phyloP scores from a whole-genome alignment of 768 basidiomycete species.

The Lactifluus subvellereus region DNA sequence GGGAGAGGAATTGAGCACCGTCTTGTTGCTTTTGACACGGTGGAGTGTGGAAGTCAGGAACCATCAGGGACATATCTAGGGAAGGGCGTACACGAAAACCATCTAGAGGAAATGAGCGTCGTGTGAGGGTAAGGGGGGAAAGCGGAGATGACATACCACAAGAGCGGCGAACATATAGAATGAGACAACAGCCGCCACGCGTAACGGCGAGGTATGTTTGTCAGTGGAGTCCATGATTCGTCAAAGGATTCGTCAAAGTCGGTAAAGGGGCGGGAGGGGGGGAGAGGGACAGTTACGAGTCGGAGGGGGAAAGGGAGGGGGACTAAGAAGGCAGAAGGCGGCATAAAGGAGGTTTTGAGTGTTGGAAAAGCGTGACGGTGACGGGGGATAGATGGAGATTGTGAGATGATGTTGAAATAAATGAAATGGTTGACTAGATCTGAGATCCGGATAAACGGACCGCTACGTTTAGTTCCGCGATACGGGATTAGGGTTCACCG shows the following conservation, averaged over 20 bases:
- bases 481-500: no score
- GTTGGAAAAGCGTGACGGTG: conserved; percentile 3
- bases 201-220: conserved; percentile 34
- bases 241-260: not conserved
- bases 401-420: not conserved
- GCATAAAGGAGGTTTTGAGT: not conserved
- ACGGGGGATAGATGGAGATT: not conserved
- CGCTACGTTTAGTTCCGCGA: not conserved
- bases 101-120: conserved; percentile 33
- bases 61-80: conserved; percentile 4
- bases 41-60: not conserved
- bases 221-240: conserved; percentile 31
- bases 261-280: not conserved
- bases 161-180: conserved; percentile 79
- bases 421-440: not conserved
- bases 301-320: not conserved
- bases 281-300: not conserved
- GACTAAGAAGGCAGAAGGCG: not conserved
- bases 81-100: conserved; percentile 41
- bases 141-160: conserved; percentile 46
- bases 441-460: not conserved
- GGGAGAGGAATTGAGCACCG: conserved; percentile 60
- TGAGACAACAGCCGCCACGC: conserved; percentile 63
- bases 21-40: conserved; percentile 56
- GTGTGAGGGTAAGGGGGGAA: not conserved